Evolutionary conservation across 352 stramenopile genomes (phyloP).

Genomic region (Globisporangium cylindrosporum): DNA sequence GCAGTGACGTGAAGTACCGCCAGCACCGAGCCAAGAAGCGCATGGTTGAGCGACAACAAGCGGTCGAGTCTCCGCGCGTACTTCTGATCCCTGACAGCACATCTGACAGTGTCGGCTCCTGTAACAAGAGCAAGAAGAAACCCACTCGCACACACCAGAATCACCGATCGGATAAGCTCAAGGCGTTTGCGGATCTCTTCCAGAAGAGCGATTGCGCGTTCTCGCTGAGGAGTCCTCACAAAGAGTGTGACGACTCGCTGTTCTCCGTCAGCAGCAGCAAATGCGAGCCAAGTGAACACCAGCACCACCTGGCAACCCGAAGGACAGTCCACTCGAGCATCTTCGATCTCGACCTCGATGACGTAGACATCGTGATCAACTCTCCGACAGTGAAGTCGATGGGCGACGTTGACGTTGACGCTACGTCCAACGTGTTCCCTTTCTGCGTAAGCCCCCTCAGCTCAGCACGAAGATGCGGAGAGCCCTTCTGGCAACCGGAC

Average conservation of each 20-base stretch:
- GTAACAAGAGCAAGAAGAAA: background rate
- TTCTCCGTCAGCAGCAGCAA: background rate
- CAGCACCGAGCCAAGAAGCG: conserved; percentile 64
- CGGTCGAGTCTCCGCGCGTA: background rate
- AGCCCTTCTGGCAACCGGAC: conserved; percentile 35
- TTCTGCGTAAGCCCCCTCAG: conserved; percentile 17
- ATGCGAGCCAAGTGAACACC: too few species aligned
- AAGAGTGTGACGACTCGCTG: background rate
- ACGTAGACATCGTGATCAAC: background rate
- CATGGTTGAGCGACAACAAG: conserved; percentile 27
- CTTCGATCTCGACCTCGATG: conserved; percentile 22
- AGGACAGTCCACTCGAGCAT: conserved; percentile 6
- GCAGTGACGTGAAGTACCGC: conserved; percentile 79
- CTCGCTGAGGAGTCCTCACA: background rate
- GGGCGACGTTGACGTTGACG: conserved; percentile 4
- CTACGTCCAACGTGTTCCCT: conserved; percentile 9
- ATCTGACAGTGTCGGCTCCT: background rate
- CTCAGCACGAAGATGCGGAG: background rate
- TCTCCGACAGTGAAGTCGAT: background rate
- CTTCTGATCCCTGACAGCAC: background rate
- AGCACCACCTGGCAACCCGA: background rate
- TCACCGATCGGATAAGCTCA: background rate
- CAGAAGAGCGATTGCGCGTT: background rate
- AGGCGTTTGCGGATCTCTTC: background rate
- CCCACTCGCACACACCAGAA: background rate